These are phyloP conservation scores for Picea engelmannii DNA, from an alignment of 83 land plant genomes.

Conservation along the genomic window DNA sequence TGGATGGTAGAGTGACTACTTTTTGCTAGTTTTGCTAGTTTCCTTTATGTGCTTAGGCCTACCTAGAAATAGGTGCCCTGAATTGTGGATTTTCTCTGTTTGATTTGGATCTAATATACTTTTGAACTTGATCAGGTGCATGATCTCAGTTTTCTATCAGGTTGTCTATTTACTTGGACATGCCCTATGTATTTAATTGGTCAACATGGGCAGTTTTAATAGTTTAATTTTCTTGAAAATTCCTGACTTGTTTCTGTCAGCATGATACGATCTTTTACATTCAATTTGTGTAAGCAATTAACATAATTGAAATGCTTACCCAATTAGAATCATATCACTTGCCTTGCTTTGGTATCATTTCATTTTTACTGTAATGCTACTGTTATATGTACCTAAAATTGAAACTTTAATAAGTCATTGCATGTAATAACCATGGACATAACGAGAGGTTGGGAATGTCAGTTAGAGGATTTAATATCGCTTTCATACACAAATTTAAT, in stretches of 20 bases:
- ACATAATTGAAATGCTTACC: too few relatives aligned
- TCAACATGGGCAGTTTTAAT: background rate
- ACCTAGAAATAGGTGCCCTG: background rate
- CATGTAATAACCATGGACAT: too few relatives aligned
- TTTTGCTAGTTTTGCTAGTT: background rate
- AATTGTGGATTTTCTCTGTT: background rate
- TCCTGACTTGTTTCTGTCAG: background rate
- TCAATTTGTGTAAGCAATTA: too few relatives aligned
- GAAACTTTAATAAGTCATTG: too few relatives aligned
- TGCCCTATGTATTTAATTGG: too few relatives aligned
- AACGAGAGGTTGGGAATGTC: too few relatives aligned
- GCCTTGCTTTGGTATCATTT: too few relatives aligned
- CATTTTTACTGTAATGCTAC: too few relatives aligned
- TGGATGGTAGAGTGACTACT: background rate
- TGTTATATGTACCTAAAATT: too few relatives aligned
- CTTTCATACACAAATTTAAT: too few relatives aligned
- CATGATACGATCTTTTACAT: background rate
- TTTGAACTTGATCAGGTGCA: slow-evolving; percentile 4
- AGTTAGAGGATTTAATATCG: too few relatives aligned
- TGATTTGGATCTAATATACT: background rate
- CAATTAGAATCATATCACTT: too few relatives aligned
- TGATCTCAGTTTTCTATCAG: background rate
- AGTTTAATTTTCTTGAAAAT: background rate
- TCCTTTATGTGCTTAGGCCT: background rate
- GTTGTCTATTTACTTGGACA: background rate